Percentiles rank a stretch among this genome's conserved stretches.
These are phyloP conservation scores for Neurospora crassa DNA, from an alignment of 2,329 filamentous ascomycete genomes.

Conservation along the genomic window DNA sequence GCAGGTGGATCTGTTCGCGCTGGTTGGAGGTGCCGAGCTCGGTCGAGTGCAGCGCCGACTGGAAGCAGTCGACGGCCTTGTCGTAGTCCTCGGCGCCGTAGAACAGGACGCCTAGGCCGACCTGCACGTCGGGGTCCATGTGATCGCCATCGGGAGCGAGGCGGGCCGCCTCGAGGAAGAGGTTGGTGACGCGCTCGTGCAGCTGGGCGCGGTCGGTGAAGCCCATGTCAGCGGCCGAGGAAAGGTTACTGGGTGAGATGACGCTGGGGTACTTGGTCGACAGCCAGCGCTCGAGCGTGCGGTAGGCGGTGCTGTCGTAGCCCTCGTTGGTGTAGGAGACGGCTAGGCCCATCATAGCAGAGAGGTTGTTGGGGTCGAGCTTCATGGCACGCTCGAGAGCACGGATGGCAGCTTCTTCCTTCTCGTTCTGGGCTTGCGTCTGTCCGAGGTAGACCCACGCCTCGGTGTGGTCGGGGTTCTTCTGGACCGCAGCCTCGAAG, in stretches of 20 bases:
- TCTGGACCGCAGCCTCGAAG: slow-evolving; percentile 91
- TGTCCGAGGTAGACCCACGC: slow-evolving; percentile 90
- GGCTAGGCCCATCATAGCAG: slow-evolving; percentile 87
- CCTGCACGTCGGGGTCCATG: slow-evolving; percentile 98
- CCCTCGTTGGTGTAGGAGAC: slow-evolving; percentile 98
- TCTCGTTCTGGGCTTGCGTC: slow-evolving; percentile 96
- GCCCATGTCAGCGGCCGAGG: slow-evolving; percentile 71
- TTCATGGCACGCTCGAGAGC: slow-evolving; percentile 87
- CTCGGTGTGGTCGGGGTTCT: slow-evolving; percentile 76
- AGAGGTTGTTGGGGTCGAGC: slow-evolving; percentile 75
- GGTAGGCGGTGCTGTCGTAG: slow-evolving; percentile 93
- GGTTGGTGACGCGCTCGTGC: slow-evolving; percentile 80
- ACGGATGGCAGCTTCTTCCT: slow-evolving; percentile 90
- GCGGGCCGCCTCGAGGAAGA: slow-evolving; percentile 88
- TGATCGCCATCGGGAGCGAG: slow-evolving; percentile 84
- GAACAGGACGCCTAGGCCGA: slow-evolving; percentile 91
- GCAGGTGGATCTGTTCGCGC: slow-evolving; percentile 76
- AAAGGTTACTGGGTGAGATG: slow-evolving; percentile 61
- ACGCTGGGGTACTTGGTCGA: slow-evolving; percentile 88
- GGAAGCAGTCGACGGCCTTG: slow-evolving; percentile 98
- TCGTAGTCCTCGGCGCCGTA: slow-evolving; percentile 97
- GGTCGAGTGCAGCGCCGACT: slow-evolving; percentile 74
- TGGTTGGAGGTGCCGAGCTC: slow-evolving; percentile 79
- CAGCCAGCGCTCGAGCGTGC: slow-evolving; percentile 92
- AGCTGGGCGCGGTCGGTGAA: slow-evolving; percentile 88